phyloP scores from a whole-genome alignment of 1,284 basidiomycete genomes.

The Gymnopus androsaceus region DNA sequence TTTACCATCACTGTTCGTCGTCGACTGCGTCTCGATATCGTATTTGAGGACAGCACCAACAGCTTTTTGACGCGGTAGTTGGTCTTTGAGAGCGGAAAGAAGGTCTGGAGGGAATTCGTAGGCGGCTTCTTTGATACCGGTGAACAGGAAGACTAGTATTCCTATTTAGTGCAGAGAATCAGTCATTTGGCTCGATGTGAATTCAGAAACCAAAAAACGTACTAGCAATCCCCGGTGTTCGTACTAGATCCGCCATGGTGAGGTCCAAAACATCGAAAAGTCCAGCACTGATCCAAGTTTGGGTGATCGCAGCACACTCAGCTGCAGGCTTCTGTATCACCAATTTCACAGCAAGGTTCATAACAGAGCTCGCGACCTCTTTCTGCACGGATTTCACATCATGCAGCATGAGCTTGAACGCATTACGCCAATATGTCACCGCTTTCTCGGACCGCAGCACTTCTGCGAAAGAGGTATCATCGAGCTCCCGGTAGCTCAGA shows the following conservation, averaged over 20 bases:
- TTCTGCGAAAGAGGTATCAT: neutral
- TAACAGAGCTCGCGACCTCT: neutral
- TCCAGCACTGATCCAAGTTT: neutral
- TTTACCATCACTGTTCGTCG: neutral
- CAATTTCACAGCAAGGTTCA: no score
- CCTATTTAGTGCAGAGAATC: neutral
- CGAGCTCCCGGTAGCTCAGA: neutral
- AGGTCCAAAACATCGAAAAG: neutral
- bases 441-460: neutral
- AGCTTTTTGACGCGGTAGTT: neutral
- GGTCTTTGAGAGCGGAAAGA: neutral
- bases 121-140: conserved; percentile 1
- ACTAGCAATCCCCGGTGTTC: neutral
- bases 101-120: neutral
- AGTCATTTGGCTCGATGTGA: neutral
- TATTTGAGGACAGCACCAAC: neutral
- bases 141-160: conserved; percentile 1
- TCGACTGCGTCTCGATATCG: neutral
- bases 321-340: no score
- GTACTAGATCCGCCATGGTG: neutral
- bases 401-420: neutral
- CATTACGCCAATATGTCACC: neutral
- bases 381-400: neutral
- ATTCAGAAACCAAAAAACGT: neutral
- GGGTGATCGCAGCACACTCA: no score